Conservation (phyloP, 192 early-diverging fungal genomes). For the Martensiomyces pterosporus region DNA sequence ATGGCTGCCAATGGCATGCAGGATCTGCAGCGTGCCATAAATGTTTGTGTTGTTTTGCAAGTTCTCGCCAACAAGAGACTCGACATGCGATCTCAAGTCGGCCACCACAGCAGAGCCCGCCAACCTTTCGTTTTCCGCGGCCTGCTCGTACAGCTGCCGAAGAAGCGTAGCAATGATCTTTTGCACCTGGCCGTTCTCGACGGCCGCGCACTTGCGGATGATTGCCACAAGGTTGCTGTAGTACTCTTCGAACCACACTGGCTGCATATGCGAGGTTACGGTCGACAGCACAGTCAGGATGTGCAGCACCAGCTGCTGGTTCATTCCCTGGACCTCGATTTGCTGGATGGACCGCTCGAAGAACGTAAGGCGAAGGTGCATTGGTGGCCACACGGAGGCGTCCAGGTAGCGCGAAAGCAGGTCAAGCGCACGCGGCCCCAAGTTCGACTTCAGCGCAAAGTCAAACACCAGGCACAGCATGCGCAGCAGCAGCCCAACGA, state of each 20-base stretch:
- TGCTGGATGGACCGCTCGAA: conserved; percentile 50
- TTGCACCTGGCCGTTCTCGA: conserved; percentile 71
- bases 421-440: conserved; percentile 36
- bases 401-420: conserved; percentile 41
- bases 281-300: conserved; percentile 39
- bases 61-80: conserved; percentile 64
- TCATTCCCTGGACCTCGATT: conserved; percentile 46
- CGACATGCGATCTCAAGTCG: conserved; percentile 57
- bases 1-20: conserved; percentile 62
- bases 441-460: conserved; percentile 41
- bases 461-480: conserved; percentile 50
- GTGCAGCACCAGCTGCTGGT: conserved; percentile 48
- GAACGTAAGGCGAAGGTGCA: conserved; percentile 45
- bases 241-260: conserved; percentile 51
- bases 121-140: conserved; percentile 45
- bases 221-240: conserved; percentile 30
- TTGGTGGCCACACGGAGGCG: conserved; percentile 26
- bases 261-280: conserved; percentile 45
- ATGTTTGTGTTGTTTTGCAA: conserved; percentile 61
- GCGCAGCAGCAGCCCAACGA: conserved; percentile 41
- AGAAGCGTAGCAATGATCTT: conserved; percentile 69
- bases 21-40: conserved; percentile 61
- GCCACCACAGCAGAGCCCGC: conserved; percentile 21
- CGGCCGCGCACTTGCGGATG: conserved; percentile 53
- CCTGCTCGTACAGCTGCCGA: conserved; percentile 62